Evolutionary conservation across 2,329 filamentous ascomycete species (phyloP), one percentile per base, ranked within the genome.

Genomic region (Hysterium pulicare): DNA sequence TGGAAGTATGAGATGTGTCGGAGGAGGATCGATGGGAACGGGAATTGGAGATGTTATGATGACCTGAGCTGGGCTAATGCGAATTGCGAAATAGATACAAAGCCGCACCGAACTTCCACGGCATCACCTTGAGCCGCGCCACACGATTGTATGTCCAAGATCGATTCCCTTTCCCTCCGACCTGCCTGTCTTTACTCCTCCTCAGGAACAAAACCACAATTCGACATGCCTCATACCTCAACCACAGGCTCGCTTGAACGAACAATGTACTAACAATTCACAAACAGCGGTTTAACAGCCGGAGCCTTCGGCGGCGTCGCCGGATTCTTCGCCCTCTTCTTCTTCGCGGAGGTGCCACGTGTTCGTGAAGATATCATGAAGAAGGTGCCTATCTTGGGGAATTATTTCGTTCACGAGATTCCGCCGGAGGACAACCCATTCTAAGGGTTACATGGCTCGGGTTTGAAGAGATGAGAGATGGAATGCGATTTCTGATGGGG

Each of bases 341-440:
- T 84, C 73, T 78, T 83, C 68, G 76, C 78, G 55, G 80, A 82
- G 55, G 73, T 84, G 20, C 81, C 81, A 46, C 75, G 73, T 58
- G 78, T 84, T 34, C 72, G 78, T 59, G 72, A 76, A 55, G 81
- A 84, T 60, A 79, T 84, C 52, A 71, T 82, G 62, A 71, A 75
- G 66, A 77, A 81, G 68, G 57, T 83, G 20, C 81, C 81, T 5
- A 62, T 82, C 51, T 67, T 83, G 38, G 76, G 77, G 49, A 61
- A 66, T 42, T 80, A 78, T 67, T 83, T 75, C 62, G 67, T 76
- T 57, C 68, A 73, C 48, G 74, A 78, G 63, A 70, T 83, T 52
- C 67, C 80, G 47, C 76, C 80, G 16, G 79, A 83, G 72, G 81
- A 84, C 68, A 83, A 83, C 68, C 73, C 73, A n/a, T 76, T 76